Percentiles rank a stretch among this genome's conserved stretches.
phyloP scores from a whole-genome alignment of 768 basidiomycete species.

The Chalciporus piperatus region DNA sequence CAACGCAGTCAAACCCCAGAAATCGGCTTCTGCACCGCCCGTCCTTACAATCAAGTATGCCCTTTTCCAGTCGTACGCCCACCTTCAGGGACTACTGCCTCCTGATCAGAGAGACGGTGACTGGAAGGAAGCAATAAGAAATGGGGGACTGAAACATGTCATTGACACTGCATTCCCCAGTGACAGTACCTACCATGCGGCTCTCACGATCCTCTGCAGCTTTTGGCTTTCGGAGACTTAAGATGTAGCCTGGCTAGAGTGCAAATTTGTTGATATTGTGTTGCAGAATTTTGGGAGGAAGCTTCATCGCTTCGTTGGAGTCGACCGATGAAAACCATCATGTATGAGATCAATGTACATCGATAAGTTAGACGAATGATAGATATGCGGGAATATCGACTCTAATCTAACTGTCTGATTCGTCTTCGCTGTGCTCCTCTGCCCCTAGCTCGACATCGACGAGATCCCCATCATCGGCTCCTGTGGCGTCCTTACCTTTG shows the following conservation, averaged over 20 bases:
- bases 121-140: slow-evolving; percentile 31
- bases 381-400: background rate
- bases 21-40: slow-evolving; percentile 4
- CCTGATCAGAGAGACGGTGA: slow-evolving; percentile 30
- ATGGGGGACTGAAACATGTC: slow-evolving; percentile 23
- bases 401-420: slow-evolving; percentile 25
- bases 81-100: slow-evolving; percentile 30
- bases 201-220: slow-evolving; percentile 18
- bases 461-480: slow-evolving; percentile 58
- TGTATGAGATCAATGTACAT: background rate
- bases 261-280: background rate
- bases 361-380: background rate
- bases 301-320: background rate
- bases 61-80: slow-evolving; percentile 39
- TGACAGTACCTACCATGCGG: slow-evolving; percentile 24
- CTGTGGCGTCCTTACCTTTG: slow-evolving; percentile 29
- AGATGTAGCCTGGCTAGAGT: background rate
- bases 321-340: background rate
- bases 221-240: slow-evolving; percentile 14
- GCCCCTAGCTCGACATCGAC: slow-evolving; percentile 47
- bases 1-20: slow-evolving; percentile 9
- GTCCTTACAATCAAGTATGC: slow-evolving; percentile 35
- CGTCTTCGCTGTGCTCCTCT: slow-evolving; percentile 29
- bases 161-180: slow-evolving; percentile 27
- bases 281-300: background rate